These are phyloP conservation scores for Corchorus capsularis DNA, from an alignment of 345 rosid species.

Conservation along the genomic window DNA sequence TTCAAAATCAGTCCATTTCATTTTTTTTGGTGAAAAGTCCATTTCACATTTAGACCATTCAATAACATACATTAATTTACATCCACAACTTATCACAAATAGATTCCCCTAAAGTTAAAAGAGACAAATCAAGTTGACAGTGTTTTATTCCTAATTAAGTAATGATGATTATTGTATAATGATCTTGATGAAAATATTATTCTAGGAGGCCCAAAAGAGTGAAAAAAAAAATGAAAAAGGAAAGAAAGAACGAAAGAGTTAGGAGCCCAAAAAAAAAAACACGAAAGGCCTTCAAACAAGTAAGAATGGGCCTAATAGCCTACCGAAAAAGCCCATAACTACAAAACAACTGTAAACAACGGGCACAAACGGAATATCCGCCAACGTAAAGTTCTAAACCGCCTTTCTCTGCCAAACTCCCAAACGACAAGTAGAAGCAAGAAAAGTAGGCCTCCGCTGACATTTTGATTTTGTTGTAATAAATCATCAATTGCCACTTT, in stretches of 20 bases:
- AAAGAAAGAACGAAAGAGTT: background rate
- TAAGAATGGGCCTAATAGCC: background rate
- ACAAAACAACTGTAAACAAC: background rate
- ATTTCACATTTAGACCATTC: background rate
- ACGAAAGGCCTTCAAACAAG: background rate
- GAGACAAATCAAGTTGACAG: no score
- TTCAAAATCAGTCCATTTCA: background rate
- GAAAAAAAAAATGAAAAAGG: background rate
- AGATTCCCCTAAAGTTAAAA: no score
- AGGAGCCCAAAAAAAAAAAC: background rate
- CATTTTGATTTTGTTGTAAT: background rate
- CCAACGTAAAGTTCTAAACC: background rate
- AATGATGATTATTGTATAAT: no score
- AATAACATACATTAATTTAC: no score
- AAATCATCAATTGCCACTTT: background rate
- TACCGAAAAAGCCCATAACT: background rate
- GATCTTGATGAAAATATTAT: no score
- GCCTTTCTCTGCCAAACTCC: background rate
- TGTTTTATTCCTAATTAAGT: no score
- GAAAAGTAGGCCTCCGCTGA: background rate
- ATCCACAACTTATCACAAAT: no score
- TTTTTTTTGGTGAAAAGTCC: no score
- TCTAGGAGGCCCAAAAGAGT: no score
- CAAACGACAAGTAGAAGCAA: constrained; percentile 7
- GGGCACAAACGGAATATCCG: constrained; percentile 4